Conservation (phyloP, 257 asterid species). For the Solanum pinnatisectum region DNA sequence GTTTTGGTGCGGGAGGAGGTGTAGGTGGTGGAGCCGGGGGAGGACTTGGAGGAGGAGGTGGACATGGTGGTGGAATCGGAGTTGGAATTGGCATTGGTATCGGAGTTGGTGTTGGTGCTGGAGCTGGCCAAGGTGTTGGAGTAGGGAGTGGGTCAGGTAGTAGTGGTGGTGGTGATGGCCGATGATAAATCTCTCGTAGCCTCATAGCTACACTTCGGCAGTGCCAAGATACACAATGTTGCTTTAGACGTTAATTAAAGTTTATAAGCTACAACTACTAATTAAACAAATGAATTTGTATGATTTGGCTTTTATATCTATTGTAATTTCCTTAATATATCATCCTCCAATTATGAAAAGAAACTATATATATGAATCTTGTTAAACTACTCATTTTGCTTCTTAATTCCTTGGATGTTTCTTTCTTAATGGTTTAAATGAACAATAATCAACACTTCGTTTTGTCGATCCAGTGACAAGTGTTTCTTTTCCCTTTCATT, state of each 20-base stretch:
- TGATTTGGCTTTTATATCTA: background rate
- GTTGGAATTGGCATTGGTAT: constrained; percentile 13
- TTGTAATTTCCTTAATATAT: background rate
- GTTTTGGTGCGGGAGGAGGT: constrained; percentile 10
- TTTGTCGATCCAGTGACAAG: background rate
- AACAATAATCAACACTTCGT: background rate
- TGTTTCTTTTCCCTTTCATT: background rate
- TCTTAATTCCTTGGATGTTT: background rate
- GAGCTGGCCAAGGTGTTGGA: constrained; percentile 2
- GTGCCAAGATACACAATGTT: background rate
- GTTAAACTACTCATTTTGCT: background rate
- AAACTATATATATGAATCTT: background rate
- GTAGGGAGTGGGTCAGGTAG: constrained; percentile 6
- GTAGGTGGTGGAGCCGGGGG: constrained; percentile 11
- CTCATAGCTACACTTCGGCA: background rate
- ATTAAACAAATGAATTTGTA: background rate
- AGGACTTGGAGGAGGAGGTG: constrained; percentile 13
- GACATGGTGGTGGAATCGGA: constrained; percentile 17
- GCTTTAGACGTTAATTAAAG: background rate
- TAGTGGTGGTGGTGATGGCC: background rate
- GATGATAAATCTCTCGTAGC: background rate
- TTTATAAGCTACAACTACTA: background rate
- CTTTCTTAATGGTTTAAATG: background rate
- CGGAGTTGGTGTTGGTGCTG: constrained; percentile 13
- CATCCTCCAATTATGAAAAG: background rate